Evolutionary conservation across 495 filamentous ascomycete species (phyloP), one percentile per base, ranked within the genome.

Genomic region (Aspergillus hancockii): DNA sequence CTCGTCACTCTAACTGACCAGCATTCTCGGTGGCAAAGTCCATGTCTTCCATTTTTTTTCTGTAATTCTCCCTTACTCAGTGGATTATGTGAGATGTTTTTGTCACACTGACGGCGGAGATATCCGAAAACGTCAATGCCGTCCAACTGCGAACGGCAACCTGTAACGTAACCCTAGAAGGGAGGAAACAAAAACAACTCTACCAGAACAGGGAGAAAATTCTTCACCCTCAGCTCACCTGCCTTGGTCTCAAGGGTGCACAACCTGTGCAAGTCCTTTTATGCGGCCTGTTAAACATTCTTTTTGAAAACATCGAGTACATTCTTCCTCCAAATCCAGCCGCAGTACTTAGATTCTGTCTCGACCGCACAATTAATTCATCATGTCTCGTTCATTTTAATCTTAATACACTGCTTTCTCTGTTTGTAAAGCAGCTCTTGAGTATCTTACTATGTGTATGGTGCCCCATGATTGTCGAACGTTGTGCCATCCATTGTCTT

Each of bases 201-300:
- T 28, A 23, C 21, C 1, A 23, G 43, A 47, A 47, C 18, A 47
- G 13, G 21, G 21, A 47, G 21, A 47, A 13, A 45, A 22, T 10
- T 22, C 19, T 47, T 47, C 8, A 4, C 19, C 21, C 19, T 47
- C 21, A 9, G 10, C 19, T 8, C 21, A 40, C 19, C 34, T 32
- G 38, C 19, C 16, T 30, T 52, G 4, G 12, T 36, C 13, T 36
- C 10, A 13, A 54, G 19, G 21, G 32, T n/a, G 32, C n/a, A 14
- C 5, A 12, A 19, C 41, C 34, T 45, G 52, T 32, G 25, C 52
- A 43, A 51, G 21, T 55, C 52, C 38, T n/a, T n/a, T 57, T 40
- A 60, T 51, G 49, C 58, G 60, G 57, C 55, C 57, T 63, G 55
- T 64, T 57, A 22, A 61, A 55, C 62, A 64, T 60, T 60, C 60